Percentiles rank a stretch among this genome's conserved stretches.
phyloP scores from a whole-genome alignment of 208 protist genomes.

The Porcisia deanei region DNA sequence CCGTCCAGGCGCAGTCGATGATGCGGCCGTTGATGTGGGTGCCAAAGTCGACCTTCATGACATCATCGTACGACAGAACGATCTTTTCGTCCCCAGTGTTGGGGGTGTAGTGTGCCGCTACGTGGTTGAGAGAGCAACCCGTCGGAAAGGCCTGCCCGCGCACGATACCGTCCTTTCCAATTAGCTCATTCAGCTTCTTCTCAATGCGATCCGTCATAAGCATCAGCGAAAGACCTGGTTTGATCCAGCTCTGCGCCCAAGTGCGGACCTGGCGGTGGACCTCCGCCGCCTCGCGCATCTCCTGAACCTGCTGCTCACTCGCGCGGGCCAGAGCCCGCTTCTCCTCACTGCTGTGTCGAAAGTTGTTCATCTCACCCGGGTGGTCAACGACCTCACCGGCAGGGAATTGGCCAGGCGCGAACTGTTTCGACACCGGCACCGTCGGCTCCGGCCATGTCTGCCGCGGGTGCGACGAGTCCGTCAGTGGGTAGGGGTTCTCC shows the following conservation, averaged over 20 bases:
- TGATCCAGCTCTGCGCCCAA: slow-evolving; percentile 89
- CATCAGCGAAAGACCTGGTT: slow-evolving; percentile 93
- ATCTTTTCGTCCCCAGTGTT: slow-evolving; percentile 96
- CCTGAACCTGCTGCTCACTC: slow-evolving; percentile 72
- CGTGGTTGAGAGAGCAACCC: slow-evolving; percentile 96
- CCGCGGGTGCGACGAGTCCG: slow-evolving; percentile 42
- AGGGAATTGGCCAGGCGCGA: slow-evolving; percentile 69
- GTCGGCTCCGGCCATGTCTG: slow-evolving; percentile 95
- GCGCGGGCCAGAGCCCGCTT: slow-evolving; percentile 89
- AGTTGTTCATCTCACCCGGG: slow-evolving; percentile 90
- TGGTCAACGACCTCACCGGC: slow-evolving; percentile 89
- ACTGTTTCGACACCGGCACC: slow-evolving; percentile 90
- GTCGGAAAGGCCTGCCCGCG: slow-evolving; percentile 94
- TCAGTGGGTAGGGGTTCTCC: slow-evolving; percentile 78
- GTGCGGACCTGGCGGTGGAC: slow-evolving; percentile 93
- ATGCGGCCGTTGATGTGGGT: slow-evolving; percentile 98
- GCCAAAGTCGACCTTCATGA: slow-evolving; percentile 99
- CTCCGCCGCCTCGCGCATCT: slow-evolving; percentile 89
- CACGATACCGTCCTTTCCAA: slow-evolving; percentile 89
- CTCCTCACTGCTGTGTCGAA: slow-evolving; percentile 91
- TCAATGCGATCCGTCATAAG: slow-evolving; percentile 94
- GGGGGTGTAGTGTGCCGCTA: slow-evolving; percentile 98
- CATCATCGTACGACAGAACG: slow-evolving; percentile 95
- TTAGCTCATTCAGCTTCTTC: slow-evolving; percentile 84
- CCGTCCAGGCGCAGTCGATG: slow-evolving; percentile 98